A percentile compares a stretch with the other conserved stretches of the same genome.
Evolutionary conservation across 371 early-diverging fungal species (phyloP).

Genomic region (Apophysomyces ossiformis): DNA sequence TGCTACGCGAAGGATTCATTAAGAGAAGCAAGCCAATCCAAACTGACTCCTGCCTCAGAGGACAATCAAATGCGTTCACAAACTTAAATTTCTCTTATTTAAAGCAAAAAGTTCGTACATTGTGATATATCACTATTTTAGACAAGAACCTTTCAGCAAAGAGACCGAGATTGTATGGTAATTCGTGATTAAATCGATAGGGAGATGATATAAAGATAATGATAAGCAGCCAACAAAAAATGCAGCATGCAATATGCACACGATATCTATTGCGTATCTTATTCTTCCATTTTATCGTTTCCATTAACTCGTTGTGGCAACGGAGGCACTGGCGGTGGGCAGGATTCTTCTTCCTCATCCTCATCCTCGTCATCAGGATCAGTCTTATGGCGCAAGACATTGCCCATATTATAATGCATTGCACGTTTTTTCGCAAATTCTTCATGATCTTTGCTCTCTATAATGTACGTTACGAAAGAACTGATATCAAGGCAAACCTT

Average conservation of each 20-base stretch:
- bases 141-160: too few relatives aligned
- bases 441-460: slow-evolving; percentile 56
- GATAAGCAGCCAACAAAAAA: too few relatives aligned
- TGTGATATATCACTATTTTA: too few relatives aligned
- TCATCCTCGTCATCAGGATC: slow-evolving; percentile 48
- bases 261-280: slow-evolving; percentile 5
- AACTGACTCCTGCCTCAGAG: too few relatives aligned
- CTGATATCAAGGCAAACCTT: slow-evolving; percentile 13
- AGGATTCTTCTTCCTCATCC: slow-evolving; percentile 26
- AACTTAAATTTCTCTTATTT: too few relatives aligned
- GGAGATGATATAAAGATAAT: too few relatives aligned
- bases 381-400: slow-evolving; percentile 57
- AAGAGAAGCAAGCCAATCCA: too few relatives aligned
- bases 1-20: too few relatives aligned
- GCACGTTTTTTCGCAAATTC: slow-evolving; percentile 77
- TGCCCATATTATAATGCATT: slow-evolving; percentile 86
- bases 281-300: slow-evolving; percentile 23
- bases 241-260: neutral
- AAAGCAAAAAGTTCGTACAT: too few relatives aligned
- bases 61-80: too few relatives aligned
- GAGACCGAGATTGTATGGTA: too few relatives aligned
- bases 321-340: slow-evolving; percentile 26
- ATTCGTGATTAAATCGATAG: too few relatives aligned
- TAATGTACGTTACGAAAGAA: neutral
- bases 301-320: slow-evolving; percentile 15